Evolutionary conservation across 352 stramenopile species (phyloP), one percentile per base, ranked within the genome.

Genomic region (Peronospora farinosa): DNA sequence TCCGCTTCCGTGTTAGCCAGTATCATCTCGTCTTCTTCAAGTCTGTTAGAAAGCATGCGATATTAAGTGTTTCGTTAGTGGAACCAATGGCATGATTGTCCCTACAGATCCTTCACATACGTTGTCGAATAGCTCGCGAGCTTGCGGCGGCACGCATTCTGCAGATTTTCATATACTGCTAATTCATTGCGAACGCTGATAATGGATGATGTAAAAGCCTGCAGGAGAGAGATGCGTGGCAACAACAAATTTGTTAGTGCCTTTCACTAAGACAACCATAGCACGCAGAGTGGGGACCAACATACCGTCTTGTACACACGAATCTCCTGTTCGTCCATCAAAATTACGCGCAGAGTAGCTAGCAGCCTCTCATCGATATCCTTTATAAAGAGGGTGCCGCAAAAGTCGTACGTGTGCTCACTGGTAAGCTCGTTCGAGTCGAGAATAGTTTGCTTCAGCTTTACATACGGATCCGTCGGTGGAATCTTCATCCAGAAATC

Each of bases 401-500:
- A 56, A 63, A 90, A 90, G 30, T 90, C 76, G 59, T 86, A 90
- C 41, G 76, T 74, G 45, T 88, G 78, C 7, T 78, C 33, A 12
- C 38, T 42, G 1, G 78, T 90, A 13, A 85, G 62, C 10, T 75
- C 49, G 37, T 84, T 69, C 41, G 59, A 69, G 45, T 86, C 69
- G 10, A 91, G 49, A n/a, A 88, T 53, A 13, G 55, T 64, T 45
- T 85, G 69, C 45, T 91, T 91, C 39, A 79, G 60, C 41, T 72
- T 72, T 31, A 63, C 46, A 38, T 78, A 78, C 28, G 71, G 69
- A 35, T 86, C 76, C 7, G 49, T 71, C 3, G 62, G 42, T 6
- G 77, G 68, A 12, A 87, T 52, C 30, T 84, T 84, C 47, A 88
- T 71, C 79, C 79, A 90, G 47, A 86, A 86, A 36, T 91, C 79